Conservation (phyloP, 139 green algal species). For the Asterochloris erici region DNA sequence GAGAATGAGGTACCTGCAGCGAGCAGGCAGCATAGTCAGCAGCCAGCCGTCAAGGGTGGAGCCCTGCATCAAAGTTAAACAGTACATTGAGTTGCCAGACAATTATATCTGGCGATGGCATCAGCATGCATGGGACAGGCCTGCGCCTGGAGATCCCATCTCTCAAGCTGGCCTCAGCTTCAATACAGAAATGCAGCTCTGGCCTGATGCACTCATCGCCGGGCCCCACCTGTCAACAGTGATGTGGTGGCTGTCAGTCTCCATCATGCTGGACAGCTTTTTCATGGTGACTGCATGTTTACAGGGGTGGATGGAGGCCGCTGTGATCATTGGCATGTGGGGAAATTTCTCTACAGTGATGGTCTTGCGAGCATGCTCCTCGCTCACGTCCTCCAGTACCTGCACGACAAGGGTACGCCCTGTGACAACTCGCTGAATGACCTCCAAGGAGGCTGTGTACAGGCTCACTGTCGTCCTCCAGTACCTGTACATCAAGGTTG, state of each 20-base stretch:
- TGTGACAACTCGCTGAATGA: no score
- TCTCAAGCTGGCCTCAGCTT: no score
- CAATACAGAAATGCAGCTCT: no score
- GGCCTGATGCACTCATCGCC: neutral
- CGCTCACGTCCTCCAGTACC: slow-evolving; percentile 81
- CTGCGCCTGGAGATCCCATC: no score
- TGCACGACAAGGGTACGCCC: slow-evolving; percentile 19
- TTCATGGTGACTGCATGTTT: slow-evolving; percentile 80
- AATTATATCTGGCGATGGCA: no score
- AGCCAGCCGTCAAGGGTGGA: no score
- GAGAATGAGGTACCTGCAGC: slow-evolving; percentile 81
- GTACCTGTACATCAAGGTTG: no score
- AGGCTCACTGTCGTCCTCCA: no score
- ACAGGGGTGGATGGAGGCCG: slow-evolving; percentile 89
- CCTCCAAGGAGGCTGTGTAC: no score
- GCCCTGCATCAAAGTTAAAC: no score
- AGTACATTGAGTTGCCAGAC: no score
- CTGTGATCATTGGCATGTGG: slow-evolving; percentile 48
- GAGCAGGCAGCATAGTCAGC: no score
- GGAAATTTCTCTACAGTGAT: slow-evolving; percentile 86
- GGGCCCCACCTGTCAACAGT: slow-evolving; percentile 66
- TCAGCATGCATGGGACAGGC: neutral
- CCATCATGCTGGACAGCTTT: slow-evolving; percentile 60
- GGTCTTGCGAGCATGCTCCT: slow-evolving; percentile 85
- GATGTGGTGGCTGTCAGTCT: slow-evolving; percentile 45